Conservation (phyloP, 805 yeast species). For the Kodamaea kaohsiungensis region DNA sequence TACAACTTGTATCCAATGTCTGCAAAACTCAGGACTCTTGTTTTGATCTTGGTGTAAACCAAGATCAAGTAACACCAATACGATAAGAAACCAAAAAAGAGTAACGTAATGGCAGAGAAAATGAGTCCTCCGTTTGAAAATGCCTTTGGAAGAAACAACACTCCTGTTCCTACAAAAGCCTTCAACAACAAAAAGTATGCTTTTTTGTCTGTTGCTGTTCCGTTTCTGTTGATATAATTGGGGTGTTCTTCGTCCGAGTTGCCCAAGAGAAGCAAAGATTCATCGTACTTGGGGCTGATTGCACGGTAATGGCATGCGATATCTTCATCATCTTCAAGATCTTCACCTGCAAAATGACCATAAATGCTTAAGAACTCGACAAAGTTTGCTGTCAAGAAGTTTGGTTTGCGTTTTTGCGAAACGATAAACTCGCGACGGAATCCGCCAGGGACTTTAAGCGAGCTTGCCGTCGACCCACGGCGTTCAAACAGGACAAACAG, state of each 20-base stretch:
- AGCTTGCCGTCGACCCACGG: constrained; percentile 65
- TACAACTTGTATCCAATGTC: constrained; percentile 68
- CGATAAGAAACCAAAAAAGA: constrained; percentile 67
- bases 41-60: constrained; percentile 55
- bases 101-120: constrained; percentile 54
- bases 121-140: constrained; percentile 71
- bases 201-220: constrained; percentile 72
- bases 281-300: constrained; percentile 32
- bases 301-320: constrained; percentile 50
- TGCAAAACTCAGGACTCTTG: constrained; percentile 74
- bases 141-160: constrained; percentile 67
- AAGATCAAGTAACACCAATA: constrained; percentile 77
- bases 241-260: neutral
- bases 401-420: constrained; percentile 29
- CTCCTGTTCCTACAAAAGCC: constrained; percentile 79
- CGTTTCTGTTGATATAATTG: constrained; percentile 36
- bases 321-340: constrained; percentile 66
- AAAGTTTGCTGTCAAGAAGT: constrained; percentile 67
- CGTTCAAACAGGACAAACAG: constrained; percentile 34
- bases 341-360: constrained; percentile 88
- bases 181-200: constrained; percentile 72
- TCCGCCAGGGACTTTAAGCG: constrained; percentile 78
- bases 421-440: constrained; percentile 71
- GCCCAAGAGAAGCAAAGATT: constrained; percentile 32
- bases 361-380: constrained; percentile 75